Percentiles rank a stretch among this genome's conserved stretches.
Evolutionary conservation across 208 protist species (phyloP).

Genomic region (Crithidia fasciculata): DNA sequence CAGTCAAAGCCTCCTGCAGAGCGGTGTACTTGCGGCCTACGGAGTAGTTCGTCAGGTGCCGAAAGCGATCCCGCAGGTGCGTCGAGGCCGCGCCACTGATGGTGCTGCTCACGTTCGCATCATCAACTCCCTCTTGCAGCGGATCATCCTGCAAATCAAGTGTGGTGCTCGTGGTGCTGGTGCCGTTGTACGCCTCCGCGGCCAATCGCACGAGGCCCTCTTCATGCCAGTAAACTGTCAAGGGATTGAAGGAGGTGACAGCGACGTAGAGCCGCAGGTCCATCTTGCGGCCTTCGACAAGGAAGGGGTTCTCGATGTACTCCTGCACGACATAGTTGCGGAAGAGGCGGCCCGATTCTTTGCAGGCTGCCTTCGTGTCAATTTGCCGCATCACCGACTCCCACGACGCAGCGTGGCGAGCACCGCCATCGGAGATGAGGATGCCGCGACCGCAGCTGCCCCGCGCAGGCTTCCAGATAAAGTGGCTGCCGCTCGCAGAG

Average conservation of each 20-base stretch:
- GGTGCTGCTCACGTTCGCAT: too few species aligned
- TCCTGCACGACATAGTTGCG: constrained; percentile 92
- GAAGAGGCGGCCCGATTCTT: constrained; percentile 31
- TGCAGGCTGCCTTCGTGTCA: constrained; percentile 37
- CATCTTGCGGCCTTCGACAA: constrained; percentile 95
- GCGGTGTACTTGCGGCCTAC: constrained; percentile 66
- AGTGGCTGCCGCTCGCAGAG: constrained; percentile 37
- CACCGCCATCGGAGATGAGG: constrained; percentile 63
- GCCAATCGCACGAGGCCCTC: constrained; percentile 95
- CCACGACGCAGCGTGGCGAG: constrained; percentile 50
- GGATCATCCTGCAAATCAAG: too few species aligned
- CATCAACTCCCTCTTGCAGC: too few species aligned
- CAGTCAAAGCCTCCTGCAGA: constrained; percentile 14
- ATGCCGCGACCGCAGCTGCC: constrained; percentile 93
- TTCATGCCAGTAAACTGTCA: constrained; percentile 90
- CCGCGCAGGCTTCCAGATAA: constrained; percentile 91
- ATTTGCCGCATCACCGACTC: constrained; percentile 58
- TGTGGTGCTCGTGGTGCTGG: not conserved
- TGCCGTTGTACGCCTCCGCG: constrained; percentile 84
- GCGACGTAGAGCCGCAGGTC: constrained; percentile 95
- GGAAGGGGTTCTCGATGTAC: constrained; percentile 93
- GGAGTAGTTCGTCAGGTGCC: constrained; percentile 94
- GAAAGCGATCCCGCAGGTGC: constrained; percentile 53
- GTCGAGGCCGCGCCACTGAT: too few species aligned
- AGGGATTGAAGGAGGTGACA: constrained; percentile 90